Evolutionary conservation across 768 basidiomycete species (phyloP), one percentile per base, ranked within the genome.

Genomic region (Suillus brevipes): DNA sequence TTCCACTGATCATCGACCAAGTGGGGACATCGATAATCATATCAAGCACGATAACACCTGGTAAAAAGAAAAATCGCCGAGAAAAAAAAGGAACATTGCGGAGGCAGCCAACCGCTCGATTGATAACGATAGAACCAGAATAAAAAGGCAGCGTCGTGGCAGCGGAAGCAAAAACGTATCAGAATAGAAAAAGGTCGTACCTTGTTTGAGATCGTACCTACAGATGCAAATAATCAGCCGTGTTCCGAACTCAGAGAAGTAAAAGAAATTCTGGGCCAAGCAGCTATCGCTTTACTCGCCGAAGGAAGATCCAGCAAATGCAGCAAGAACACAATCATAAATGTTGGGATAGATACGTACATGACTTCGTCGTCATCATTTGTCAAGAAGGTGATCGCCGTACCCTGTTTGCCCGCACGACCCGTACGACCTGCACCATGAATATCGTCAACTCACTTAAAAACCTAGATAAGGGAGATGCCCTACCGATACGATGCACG

Each of bases 281-380:
- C 18, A 12, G 56, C 7, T 14, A 57, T 56, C 57, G 25, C 23
- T 40, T 5, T 16, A 2, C 40, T 59, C 58, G 40, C 40, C 40
- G 42, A 53, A 61, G 65, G 38, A 69, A 63, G 63, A 50, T 45
- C 61, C 47, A 50, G 38, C 47, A 40, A 53, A 42, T 37, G 8
- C 8, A 58, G 56, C 8, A 57, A 60, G 38, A 31, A 50, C 31
- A n/a, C 53, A 4, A 36, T 13, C 31, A 47, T 61, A 40, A 6
- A 12, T 23, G 7, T n/a, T 67, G 63, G 67, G 43, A 60, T 58
- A 68, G 68, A 68, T 65, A 82, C 90, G 69, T 78, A 96, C 95
- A 99, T 95, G 74, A 97, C 97, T 80, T 97, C 95, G 61, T 96
- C 95, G 74, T 97, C 96, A 69, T 96, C 93, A 75, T 97, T 94